phyloP scores from a whole-genome alignment of 208 protist species.

The Phytomonas sp. region DNA sequence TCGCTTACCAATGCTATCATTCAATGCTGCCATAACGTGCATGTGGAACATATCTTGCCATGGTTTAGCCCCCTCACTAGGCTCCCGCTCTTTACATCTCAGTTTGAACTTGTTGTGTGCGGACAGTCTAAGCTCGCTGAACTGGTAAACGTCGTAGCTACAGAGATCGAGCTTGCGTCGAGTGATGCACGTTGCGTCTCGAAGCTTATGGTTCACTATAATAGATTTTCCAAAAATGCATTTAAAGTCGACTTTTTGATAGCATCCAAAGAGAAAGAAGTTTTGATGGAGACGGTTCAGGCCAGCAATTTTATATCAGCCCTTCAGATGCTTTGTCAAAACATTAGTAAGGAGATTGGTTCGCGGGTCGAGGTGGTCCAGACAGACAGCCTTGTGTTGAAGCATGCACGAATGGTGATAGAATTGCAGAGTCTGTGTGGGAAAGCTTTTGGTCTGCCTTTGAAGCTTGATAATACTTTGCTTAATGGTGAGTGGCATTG shows the following conservation, averaged over 20 bases:
- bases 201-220: background rate
- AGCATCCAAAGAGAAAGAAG: background rate
- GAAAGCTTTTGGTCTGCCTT: background rate
- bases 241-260: conserved; percentile 2
- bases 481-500: conserved; percentile 42
- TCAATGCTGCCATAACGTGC: background rate
- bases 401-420: background rate
- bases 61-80: background rate
- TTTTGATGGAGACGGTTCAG: background rate
- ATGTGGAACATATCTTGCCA: background rate
- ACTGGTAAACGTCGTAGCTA: background rate
- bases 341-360: background rate
- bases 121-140: background rate
- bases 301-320: conserved; percentile 10
- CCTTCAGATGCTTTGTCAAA: conserved; percentile 19
- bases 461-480: background rate
- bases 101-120: background rate
- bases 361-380: background rate
- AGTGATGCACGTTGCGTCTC: background rate
- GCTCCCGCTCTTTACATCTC: background rate
- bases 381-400: background rate
- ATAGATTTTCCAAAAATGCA: background rate
- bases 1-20: background rate
- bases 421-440: background rate
- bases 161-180: background rate